Conservation (phyloP, 495 filamentous ascomycete species). For the Physcia stellaris region DNA sequence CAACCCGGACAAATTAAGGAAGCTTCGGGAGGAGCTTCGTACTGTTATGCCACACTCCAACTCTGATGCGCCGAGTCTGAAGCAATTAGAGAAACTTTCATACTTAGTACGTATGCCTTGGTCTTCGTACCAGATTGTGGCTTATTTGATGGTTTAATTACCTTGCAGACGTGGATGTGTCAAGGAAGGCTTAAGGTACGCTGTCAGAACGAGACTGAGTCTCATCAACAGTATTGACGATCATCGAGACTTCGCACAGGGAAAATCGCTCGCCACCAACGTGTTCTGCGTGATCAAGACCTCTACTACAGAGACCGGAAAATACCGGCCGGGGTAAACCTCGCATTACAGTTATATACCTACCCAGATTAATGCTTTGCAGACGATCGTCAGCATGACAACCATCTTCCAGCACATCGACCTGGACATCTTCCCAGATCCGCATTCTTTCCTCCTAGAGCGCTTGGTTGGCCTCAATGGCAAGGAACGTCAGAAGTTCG, state of each 20-base stretch:
- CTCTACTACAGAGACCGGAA: conserved; percentile 11
- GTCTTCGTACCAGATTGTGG: background rate
- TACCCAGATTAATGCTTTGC: conserved; percentile 7
- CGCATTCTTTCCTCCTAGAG: conserved; percentile 28
- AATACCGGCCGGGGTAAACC: conserved; percentile 16
- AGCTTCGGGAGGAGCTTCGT: conserved; percentile 21
- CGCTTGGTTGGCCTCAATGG: conserved; percentile 20
- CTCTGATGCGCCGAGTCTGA: conserved; percentile 20
- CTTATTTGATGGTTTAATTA: background rate
- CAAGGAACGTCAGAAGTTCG: background rate
- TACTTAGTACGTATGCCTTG: conserved; percentile 22
- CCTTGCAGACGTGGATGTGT: conserved; percentile 8
- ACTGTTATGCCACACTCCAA: conserved; percentile 18
- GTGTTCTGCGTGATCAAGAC: conserved; percentile 11
- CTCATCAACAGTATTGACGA: background rate
- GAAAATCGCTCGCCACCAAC: conserved; percentile 24
- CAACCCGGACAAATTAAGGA: conserved; percentile 4
- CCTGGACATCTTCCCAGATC: conserved; percentile 16
- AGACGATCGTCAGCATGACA: conserved; percentile 26
- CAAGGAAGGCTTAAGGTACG: conserved; percentile 8
- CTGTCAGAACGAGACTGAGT: background rate
- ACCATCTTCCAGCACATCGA: conserved; percentile 19
- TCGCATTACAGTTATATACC: background rate
- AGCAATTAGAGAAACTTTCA: conserved; percentile 35
- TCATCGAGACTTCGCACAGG: conserved; percentile 7